phyloP scores from a whole-genome alignment of 1,139 yeast species.

The Hyphopichia fennica region DNA sequence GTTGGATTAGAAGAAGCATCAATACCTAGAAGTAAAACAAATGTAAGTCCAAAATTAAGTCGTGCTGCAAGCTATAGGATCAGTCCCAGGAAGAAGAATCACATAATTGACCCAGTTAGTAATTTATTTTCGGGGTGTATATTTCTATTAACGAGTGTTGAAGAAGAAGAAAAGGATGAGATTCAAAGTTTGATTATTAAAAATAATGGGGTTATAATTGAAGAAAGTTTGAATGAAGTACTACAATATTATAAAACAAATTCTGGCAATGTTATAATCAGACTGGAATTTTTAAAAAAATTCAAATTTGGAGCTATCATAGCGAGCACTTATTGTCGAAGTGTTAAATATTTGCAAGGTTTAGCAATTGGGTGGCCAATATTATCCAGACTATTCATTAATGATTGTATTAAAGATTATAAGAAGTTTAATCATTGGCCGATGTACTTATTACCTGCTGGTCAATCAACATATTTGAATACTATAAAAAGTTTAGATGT shows the following conservation, averaged over 20 bases:
- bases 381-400: conserved; percentile 58
- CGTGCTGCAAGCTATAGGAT: conserved; percentile 3
- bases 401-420: conserved; percentile 44
- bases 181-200: conserved; percentile 34
- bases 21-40: neutral
- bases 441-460: conserved; percentile 70
- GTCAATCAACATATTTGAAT: conserved; percentile 46
- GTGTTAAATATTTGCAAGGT: conserved; percentile 78
- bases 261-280: conserved; percentile 13
- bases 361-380: conserved; percentile 92
- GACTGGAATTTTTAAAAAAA: conserved; percentile 14
- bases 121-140: conserved; percentile 23
- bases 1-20: too few relatives aligned
- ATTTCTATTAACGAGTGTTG: conserved; percentile 40
- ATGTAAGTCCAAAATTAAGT: neutral
- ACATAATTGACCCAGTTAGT: conserved; percentile 1
- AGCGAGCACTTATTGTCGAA: conserved; percentile 58
- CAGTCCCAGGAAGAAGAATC: conserved; percentile 6
- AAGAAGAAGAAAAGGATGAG: conserved; percentile 35
- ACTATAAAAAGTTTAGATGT: conserved; percentile 44
- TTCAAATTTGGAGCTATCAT: conserved; percentile 64
- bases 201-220: conserved; percentile 57
- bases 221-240: conserved; percentile 44
- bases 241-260: conserved; percentile 17
- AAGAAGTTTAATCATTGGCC: conserved; percentile 39